These are phyloP conservation scores for Brassica balearica DNA, from an alignment of 441 rosid genomes.

Conservation along the genomic window DNA sequence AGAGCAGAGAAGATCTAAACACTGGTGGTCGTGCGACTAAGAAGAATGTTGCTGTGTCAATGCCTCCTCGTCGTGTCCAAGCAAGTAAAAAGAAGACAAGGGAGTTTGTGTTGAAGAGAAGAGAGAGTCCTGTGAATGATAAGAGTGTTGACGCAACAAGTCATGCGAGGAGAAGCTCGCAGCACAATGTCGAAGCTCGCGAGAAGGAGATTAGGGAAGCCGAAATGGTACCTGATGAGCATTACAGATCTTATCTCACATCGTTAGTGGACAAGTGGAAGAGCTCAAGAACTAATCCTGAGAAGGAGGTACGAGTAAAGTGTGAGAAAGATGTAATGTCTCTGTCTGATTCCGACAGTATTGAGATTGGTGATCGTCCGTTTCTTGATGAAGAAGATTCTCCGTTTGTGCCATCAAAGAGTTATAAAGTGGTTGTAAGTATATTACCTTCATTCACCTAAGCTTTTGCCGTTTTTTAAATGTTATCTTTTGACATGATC, in stretches of 20 bases:
- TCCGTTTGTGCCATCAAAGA: conserved; percentile 56
- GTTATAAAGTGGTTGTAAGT: conserved; percentile 36
- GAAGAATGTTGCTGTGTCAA: conserved; percentile 24
- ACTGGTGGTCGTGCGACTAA: not conserved
- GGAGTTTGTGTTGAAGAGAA: not conserved
- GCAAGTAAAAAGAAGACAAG: not conserved
- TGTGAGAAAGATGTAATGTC: conserved; percentile 46
- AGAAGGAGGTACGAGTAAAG: conserved; percentile 36
- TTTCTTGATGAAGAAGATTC: conserved; percentile 38
- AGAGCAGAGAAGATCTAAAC: not conserved
- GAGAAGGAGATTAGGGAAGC: conserved; percentile 20
- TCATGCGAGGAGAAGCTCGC: conserved; percentile 13
- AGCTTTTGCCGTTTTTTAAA: not conserved
- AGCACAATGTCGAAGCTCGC: not conserved
- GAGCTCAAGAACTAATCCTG: conserved; percentile 15
- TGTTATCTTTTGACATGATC: no score
- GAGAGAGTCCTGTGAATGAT: conserved; percentile 11
- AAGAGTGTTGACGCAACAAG: conserved; percentile 20
- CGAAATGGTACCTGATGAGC: conserved; percentile 18
- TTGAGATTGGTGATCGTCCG: conserved; percentile 47
- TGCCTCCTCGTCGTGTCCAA: conserved; percentile 28
- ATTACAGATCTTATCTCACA: conserved; percentile 25
- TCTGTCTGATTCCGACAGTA: conserved; percentile 55
- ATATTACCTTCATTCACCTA: conserved; percentile 10
- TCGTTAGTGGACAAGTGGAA: conserved; percentile 37